Evolutionary conservation across 2,329 filamentous ascomycete genomes (phyloP), one percentile per base, ranked within the genome.

Genomic region (Mycocentrospora acerina): DNA sequence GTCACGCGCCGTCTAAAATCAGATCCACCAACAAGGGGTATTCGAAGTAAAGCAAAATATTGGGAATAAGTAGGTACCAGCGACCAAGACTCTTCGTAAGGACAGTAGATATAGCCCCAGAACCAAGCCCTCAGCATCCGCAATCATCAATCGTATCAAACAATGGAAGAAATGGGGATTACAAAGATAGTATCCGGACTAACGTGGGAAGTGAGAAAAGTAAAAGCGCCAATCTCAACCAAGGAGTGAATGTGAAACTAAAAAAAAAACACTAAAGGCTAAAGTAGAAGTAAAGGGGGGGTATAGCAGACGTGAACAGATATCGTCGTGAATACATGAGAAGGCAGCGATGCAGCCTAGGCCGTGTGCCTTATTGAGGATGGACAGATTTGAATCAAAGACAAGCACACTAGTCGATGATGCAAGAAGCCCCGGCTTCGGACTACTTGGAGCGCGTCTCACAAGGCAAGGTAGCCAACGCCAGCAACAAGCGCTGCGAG

Each of bases 391-490:
- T 22, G 48, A 50, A 59, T 58, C 57, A 59, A 53, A 53, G 51
- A 59, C 51, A 35, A 37, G 55, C 55, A 57, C 49, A 57, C 49
- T 52, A 58, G 59, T 62, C 56, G 43, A 51, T 61, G 53, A 57
- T 58, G 53, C 49, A 32, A 48, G 47, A 55, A 52, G 49, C 46
- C 35, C n/a, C 37, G 41, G 37, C 38, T 42, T 46, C 28, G 31
- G 25, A 9, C 19, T 6, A 22, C 32, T 38, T 46, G 42, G 24
- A 49, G 45, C 35, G 39, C 28, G 31, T 43, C 51, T 66, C 48
- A 68, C 37, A 68, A 55, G 34, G 59, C 60, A 40, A 67, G 50
- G 59, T 60, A 67, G 40, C 53, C 62, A 13, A 60, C 46, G 29
- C 57, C 62, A 24, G 57, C 63, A 32, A 52, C 64, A 45, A 66